Evolutionary conservation across 2,329 filamentous ascomycete species (phyloP), one percentile per base, ranked within the genome.

Genomic region (Pseudocercospora musae): DNA sequence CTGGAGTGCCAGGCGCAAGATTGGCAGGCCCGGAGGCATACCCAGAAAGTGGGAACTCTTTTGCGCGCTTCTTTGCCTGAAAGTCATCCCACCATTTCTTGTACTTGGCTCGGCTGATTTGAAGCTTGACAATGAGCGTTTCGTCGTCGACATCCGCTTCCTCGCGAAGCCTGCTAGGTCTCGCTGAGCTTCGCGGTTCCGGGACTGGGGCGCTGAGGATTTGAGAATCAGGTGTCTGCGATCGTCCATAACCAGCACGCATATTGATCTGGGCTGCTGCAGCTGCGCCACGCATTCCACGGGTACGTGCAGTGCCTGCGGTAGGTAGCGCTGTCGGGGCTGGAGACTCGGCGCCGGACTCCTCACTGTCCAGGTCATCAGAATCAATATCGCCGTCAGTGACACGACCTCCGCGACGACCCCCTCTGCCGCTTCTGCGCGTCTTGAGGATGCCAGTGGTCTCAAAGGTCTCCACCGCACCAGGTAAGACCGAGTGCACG

Each of bases 281-380:
- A 15, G 94, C 94, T 15, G 94, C 94, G 58, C 92, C 92, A 60
- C 94, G 88, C 85, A 97, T 92, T 54, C 89, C 89, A 74, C 94
- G 86, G 8, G 92, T 96, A 66, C 94, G 86, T 40, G 92, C 89
- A 1, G 93, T 96, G 50, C 91, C 92, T 44, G 92, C 89, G 0
- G 92, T 96, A 46, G 91, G 42, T 89, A 90, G 27, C 6, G 63
- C 61, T 13, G 70, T 69, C 25, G 72, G 66, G n/a, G 93, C 59
- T 2, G 92, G 92, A 13, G 93, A 96, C 63, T 96, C 93, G 18
- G 89, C 87, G 0, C 84, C 87, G 0, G 92, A 96, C 62, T 96
- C 91, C 60, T 97, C 94, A 73, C 91, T 96, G 27, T 96, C 92
- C 54, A 94, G 91, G 0, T 95, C 94, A 59, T 97, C 94, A 0